Base-by-base conservation (phyloP, 768 basidiomycete genomes). In the Auriculariales sp. region DNA sequence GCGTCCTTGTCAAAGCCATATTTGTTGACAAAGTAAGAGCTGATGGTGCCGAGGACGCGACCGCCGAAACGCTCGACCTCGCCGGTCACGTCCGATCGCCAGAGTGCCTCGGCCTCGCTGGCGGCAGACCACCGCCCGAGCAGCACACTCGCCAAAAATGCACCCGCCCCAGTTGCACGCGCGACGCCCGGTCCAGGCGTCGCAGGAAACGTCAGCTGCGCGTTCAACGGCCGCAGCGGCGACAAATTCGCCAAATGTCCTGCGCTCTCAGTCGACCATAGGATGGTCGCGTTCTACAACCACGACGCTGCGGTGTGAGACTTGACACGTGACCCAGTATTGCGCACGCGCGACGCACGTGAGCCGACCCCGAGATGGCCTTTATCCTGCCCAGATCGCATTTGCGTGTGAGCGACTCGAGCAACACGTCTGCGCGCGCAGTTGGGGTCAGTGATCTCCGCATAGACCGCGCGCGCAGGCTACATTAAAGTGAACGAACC, bases 201-300 rank as follows among this genome's bases (percentile, higher is more conserved):
- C 19, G 39, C 27, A 5, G 39, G 39, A 25, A 44, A 44, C 39
- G 39, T 44, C 6, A 89, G 80, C 57, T 86, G 85, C 1, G 74
- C 65, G 56, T 83, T 75, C 5, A 89, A 64, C 0, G 81, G 77
- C n/a, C 77, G 62, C 54, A 77, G 74, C 2, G 85, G 77, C 58
- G 87, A 83, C 46, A 89, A 68, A 15, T 78, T 73, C 22, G 83
- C 82, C 48, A 90, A 69, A 6, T 78, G 79, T 12, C 80, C 78
- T 11, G 84, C 73, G 9, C 84, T 74, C 6, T 79, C 81, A 1
- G 83, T 79, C 65, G 85, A 86, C 84, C 86, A 89, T 83, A 85
- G 89, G 33, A 90, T 86, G 17, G 87, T 69, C 3, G 84, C 83
- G 59, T 82, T 79, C 78, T 69, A 52, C 25, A 31, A 35, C 12